These are phyloP conservation scores for Amaranthus tricolor DNA, from an alignment of 179 eudicot species.

Conservation along the genomic window DNA sequence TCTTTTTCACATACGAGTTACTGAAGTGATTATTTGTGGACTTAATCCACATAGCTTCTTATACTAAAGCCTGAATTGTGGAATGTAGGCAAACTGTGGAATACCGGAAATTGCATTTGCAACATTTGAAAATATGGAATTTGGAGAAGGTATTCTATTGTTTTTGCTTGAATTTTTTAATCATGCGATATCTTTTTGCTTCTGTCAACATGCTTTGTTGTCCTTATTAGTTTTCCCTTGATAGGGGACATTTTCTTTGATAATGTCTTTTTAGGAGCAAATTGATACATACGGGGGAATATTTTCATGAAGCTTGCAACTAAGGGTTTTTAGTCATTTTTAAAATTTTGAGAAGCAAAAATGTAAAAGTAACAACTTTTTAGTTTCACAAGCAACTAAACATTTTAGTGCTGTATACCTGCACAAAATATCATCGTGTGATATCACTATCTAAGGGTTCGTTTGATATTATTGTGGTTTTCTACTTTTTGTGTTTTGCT, in stretches of 20 bases:
- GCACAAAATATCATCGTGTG: not conserved
- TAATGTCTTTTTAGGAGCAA: no score
- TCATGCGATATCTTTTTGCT: not conserved
- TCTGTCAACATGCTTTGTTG: not conserved
- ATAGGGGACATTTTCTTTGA: not conserved
- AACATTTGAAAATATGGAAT: slow-evolving; percentile 97
- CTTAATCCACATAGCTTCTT: not conserved
- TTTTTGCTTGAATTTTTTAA: slow-evolving; percentile 4
- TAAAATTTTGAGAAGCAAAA: not conserved
- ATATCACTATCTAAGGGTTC: not conserved
- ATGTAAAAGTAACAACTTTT: not conserved
- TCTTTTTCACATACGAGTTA: not conserved
- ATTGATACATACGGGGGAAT: no score
- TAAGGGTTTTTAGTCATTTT: not conserved
- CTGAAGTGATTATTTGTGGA: slow-evolving; percentile 1
- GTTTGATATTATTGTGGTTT: no score
- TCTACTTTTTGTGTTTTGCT: no score
- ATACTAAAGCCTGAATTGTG: slow-evolving; percentile 15
- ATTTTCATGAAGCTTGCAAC: not conserved
- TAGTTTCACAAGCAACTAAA: not conserved
- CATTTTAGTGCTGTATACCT: not conserved
- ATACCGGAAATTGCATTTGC: slow-evolving; percentile 89
- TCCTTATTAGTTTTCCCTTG: not conserved
- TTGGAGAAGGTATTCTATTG: slow-evolving; percentile 67
- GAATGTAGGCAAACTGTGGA: slow-evolving; percentile 83